Evolutionary conservation across 23 red algal species (phyloP).

Genomic region (Gracilaria domingensis): DNA sequence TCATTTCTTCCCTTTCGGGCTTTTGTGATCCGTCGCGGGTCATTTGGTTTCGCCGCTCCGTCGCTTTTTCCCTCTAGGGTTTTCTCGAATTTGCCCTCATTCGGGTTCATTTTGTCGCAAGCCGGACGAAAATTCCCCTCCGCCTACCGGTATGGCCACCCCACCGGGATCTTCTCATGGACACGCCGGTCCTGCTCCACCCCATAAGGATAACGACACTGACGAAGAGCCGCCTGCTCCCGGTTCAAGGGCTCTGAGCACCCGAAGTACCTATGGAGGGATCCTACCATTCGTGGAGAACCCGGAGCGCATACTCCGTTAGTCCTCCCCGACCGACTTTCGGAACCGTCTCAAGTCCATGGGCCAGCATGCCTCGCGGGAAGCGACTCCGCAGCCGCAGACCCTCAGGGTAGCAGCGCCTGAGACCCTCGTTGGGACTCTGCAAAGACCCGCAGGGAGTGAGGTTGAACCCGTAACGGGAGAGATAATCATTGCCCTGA

Average conservation of each 20-base stretch:
- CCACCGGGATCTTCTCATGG: not conserved
- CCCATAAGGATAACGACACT: not conserved
- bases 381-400: not conserved
- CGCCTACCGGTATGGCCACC: not conserved
- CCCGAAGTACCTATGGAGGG: not conserved
- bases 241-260: not conserved
- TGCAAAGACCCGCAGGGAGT: too few species aligned
- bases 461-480: too few species aligned
- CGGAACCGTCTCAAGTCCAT: not conserved
- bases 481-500: too few species aligned
- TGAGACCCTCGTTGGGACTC: too few species aligned
- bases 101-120: not conserved
- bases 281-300: not conserved
- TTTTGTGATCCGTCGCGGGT: not conserved
- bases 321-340: slow-evolving; percentile 11
- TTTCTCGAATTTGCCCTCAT: not conserved
- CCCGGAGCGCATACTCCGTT: not conserved
- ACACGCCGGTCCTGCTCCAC: not conserved
- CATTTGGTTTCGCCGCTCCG: not conserved
- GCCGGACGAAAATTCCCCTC: not conserved
- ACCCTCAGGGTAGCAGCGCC: not conserved
- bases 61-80: not conserved
- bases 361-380: not conserved
- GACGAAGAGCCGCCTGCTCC: not conserved
- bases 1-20: not conserved